Conservation (phyloP, 73 alveolate species). For the Paramecium biaurelia region DNA sequence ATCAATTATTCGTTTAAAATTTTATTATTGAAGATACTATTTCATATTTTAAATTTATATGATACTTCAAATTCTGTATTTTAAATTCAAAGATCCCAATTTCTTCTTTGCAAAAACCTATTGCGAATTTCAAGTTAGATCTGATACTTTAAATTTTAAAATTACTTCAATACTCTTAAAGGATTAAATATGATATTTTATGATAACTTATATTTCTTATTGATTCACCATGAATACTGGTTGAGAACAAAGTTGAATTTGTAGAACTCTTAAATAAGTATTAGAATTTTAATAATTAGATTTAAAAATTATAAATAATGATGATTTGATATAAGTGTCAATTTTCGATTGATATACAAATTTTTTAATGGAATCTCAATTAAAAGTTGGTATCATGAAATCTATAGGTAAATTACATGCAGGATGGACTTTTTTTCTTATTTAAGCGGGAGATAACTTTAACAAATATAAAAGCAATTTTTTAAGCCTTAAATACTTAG, state of each 20-base stretch:
- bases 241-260: background rate
- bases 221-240: constrained; percentile 3
- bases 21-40: no score
- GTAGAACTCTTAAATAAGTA: constrained; percentile 1
- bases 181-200: background rate
- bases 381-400: background rate
- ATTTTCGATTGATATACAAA: background rate
- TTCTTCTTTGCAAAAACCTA: no score
- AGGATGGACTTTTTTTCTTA: constrained; percentile 25
- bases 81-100: no score
- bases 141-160: background rate
- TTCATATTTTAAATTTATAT: no score
- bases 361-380: constrained; percentile 22
- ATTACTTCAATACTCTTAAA: background rate
- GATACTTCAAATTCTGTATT: no score
- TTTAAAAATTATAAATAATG: constrained; percentile 28
- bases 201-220: background rate
- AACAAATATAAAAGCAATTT: no score
- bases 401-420: background rate
- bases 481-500: no score
- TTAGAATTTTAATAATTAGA: background rate
- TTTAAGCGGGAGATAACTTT: constrained; percentile 33
- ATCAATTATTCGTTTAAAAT: no score
- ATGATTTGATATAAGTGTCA: background rate
- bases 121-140: background rate